A percentile compares a stretch with the other conserved stretches of the same genome.
Conservation (phyloP, 2,329 filamentous ascomycete species). For the Apiospora arundinis region DNA sequence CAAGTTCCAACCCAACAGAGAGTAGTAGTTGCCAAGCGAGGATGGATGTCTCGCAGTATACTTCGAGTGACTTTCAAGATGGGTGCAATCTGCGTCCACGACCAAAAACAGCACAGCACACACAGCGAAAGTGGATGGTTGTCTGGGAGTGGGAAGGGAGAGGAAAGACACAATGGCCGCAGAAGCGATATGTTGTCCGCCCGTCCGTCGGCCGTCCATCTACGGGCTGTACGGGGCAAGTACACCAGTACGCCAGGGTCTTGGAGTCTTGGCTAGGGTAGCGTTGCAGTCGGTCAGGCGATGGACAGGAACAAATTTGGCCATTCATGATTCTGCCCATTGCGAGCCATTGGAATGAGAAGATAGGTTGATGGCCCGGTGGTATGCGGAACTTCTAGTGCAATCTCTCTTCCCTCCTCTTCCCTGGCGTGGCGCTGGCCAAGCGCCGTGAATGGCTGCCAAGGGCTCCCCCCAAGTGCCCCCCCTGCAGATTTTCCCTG, state of each 20-base stretch:
- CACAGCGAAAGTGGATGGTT: constrained; percentile 13
- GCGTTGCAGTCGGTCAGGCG: constrained; percentile 15
- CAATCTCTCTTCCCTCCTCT: constrained; percentile 17
- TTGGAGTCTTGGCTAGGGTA: neutral
- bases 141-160: constrained; percentile 4
- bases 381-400: constrained; percentile 6
- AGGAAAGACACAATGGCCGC: neutral
- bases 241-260: neutral
- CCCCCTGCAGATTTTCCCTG: constrained; percentile 5
- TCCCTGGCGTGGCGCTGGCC: constrained; percentile 3
- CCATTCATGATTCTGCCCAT: neutral
- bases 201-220: neutral
- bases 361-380: neutral
- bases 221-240: neutral
- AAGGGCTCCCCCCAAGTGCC: too few species aligned
- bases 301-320: constrained; percentile 8
- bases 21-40: constrained; percentile 20
- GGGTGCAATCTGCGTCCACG: constrained; percentile 1
- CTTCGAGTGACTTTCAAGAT: neutral
- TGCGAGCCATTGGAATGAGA: neutral
- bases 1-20: constrained; percentile 13
- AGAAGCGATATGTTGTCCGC: neutral
- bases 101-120: constrained; percentile 13
- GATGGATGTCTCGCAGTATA: constrained; percentile 17
- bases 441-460: constrained; percentile 8